Base-by-base conservation (phyloP, 208 protist genomes). In the Perkinsela sp. region DNA sequence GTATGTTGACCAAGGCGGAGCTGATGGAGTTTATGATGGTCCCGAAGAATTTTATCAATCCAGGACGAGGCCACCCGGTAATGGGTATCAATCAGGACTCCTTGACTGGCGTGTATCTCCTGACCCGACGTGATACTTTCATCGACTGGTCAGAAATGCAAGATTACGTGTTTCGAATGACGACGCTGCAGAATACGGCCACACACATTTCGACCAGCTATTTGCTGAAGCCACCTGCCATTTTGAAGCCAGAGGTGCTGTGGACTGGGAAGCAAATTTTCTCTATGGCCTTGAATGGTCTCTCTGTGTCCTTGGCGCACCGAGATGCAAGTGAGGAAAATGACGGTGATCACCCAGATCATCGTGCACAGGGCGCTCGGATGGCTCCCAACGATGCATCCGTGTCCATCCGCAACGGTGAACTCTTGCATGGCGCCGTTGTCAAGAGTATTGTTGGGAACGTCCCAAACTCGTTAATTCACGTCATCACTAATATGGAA, bases 191-290 rank as follows among this genome's bases (percentile, higher is more conserved):
- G 73, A 83, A 83, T 22, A 57, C 6, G 13, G 40, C 40, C 13
- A 57, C 40, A 22, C 65, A 78, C 13, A 76, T 74, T 30, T 32
- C 71, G 30, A 74, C 69, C 40, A 71, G 29, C 15, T 73, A 22
- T 15, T 66, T 76, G 1, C 67, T 98, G 22, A 95, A 96, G 28
- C 76, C 86, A 29, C 96, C 97, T 2, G 94, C 95, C 30, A 97
- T 99, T 66, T 73, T 99, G 15, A 98, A 97, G 78, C 95, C 75
- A 68, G 78, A 83, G 29, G 86, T 84, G 30, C 74, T 98, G 2
- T 99, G 97, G 97, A 98, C 95, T 0, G 97, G 97, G 65, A 99
- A 99, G 86, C 97, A 99, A 80, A 68, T 98, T 28, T 96, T 98
- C 73, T 96, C 91, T 15, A 70, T 98, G 16, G 83, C 97, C 48